A percentile compares a stretch with the other conserved stretches of the same genome.
phyloP scores from a whole-genome alignment of 768 basidiomycete genomes.

The Hypholoma fasciculare region DNA sequence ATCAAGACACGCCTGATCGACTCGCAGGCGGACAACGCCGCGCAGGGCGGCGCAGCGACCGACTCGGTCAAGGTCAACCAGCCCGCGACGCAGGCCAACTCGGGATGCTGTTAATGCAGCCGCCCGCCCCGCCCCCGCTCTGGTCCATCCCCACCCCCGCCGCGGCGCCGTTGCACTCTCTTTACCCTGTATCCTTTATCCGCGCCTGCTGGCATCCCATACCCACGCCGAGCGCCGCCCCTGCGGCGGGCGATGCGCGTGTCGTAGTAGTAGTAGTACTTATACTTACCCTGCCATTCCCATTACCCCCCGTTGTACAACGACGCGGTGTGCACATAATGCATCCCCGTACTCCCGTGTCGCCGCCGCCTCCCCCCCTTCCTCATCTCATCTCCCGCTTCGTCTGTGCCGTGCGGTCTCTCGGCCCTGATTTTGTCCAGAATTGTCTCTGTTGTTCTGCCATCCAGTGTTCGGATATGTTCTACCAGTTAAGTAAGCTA shows the following conservation, averaged over 20 bases:
- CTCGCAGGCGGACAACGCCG: conserved; percentile 69
- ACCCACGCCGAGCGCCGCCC: not conserved
- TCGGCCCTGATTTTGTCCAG: not conserved
- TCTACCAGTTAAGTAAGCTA: conserved; percentile 7
- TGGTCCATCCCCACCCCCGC: not conserved
- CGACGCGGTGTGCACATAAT: conserved; percentile 2
- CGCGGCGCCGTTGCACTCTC: not conserved
- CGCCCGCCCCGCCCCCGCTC: not conserved
- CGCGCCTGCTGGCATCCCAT: not conserved
- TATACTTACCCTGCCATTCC: conserved; percentile 8
- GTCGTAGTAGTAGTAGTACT: not conserved
- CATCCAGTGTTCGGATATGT: conserved; percentile 1
- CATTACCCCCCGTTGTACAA: not conserved
- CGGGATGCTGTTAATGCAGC: conserved; percentile 52
- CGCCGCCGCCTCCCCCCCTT: not conserved
- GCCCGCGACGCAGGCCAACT: conserved; percentile 43
- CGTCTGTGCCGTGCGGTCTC: conserved; percentile 1
- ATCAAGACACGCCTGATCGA: conserved; percentile 98
- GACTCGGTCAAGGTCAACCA: conserved; percentile 71
- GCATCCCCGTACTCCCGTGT: not conserved
- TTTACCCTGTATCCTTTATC: conserved; percentile 1
- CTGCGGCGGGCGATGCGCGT: not conserved
- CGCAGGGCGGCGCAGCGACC: conserved; percentile 39
- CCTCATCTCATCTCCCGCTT: not conserved
- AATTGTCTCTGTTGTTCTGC: not conserved